Evolutionary conservation across 2,329 filamentous ascomycete genomes (phyloP), one percentile per base, ranked within the genome.

Genomic region (Botrytis cinerea): DNA sequence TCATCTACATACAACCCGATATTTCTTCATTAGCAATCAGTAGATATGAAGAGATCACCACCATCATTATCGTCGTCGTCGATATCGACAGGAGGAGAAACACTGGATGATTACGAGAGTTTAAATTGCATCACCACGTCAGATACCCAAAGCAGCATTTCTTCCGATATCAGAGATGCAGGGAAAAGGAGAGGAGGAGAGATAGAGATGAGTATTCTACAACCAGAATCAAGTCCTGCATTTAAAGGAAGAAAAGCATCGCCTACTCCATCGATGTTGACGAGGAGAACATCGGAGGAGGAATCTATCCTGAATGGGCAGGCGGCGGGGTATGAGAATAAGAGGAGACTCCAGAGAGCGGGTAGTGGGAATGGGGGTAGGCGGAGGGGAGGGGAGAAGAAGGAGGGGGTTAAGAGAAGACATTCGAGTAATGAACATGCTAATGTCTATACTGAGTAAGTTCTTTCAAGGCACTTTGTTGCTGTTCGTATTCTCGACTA

Each of bases 381-480:
- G 9, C 62, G 62, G 16, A 67, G 60, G 51, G 64, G 32, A 25
- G 64, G 54, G 46, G 70, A 62, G 28, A 73, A 70, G 73, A 70
- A 66, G 45, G 71, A 73, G 10, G 43, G 2, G 0, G 10, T 25
- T 12, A 73, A 68, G 35, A 71, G 68, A 43, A 73, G 72, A 63
- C 69, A 73, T 45, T 45, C 62, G 46, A 32, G 18, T 20, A 60
- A 70, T 40, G 46, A 59, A 35, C 71, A 68, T 70, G 45, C 48
- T 43, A 75, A 75, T 64, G 64, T 75, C 25, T 73, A 75, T 71
- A 75, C 74, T 4, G 60, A 74, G 69, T 75, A 40, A 60, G 70
- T 60, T 22, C 25, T 57, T 22, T n/a, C 22, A 67, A 16, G 14
- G 48, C 20, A n/a, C n/a, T 14, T 51, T 16, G 32, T 28, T 54